Evolutionary conservation across 352 stramenopile genomes (phyloP), one percentile per base, ranked within the genome.

Genomic region (Phytophthora colocasiae): DNA sequence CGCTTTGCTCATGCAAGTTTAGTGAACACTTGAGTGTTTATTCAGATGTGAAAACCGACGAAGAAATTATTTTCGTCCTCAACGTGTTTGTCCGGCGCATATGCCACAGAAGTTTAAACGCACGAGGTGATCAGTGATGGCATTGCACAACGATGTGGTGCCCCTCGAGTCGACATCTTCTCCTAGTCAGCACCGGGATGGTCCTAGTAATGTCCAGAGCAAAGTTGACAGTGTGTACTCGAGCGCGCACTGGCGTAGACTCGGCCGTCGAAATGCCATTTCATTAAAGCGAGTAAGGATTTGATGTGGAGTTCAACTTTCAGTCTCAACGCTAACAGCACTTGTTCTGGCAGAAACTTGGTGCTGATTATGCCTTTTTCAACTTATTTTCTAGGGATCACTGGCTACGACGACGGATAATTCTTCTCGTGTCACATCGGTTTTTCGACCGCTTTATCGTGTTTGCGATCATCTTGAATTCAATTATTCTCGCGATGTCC

Each of bases 361-460:
- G 83, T 6, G 81, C 80, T 0, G 78, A 90, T 8, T 63, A 64
- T 32, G 71, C 80, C 0, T 77, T 89, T n/a, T 81, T 75, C 50
- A 64, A 66, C 39, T 59, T 70, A 55, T 53, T 94, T 12, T 69
- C 71, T 2, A 70, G 79, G 6, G 67, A 85, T 4, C 75, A 92
- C 40, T 68, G 58, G 17, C 6, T 95, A 11, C 83, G 86, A 7
- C 60, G 65, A 38, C 19, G 70, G 6, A 81, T 82, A 26, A 85
- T 91, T 15, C 55, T 39, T 0, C 15, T 95, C 6, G 73, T 78
- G 6, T 75, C 66, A 0, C 85, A 87, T 26, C 70, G 69, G 15
- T 78, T 78, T 58, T 97, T 97, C 52, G 90, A 97, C 38, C 66
- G 69, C 2, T 73, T 98, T 38, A 96, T 97, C 57, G 78, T 97